phyloP scores from a whole-genome alignment of 768 basidiomycete species.

The Rhodosporidiobolus odoratus region DNA sequence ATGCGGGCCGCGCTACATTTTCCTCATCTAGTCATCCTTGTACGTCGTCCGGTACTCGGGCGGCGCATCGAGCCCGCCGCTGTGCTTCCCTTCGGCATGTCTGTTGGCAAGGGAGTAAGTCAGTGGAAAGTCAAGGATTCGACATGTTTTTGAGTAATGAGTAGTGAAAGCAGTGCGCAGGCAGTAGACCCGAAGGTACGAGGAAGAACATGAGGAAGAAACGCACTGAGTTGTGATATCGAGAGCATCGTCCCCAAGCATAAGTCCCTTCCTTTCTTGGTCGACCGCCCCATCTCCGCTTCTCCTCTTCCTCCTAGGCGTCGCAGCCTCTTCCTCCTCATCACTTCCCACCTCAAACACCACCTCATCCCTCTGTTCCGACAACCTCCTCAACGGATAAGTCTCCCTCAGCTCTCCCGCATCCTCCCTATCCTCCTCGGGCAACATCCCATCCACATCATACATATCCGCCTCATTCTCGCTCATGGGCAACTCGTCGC shows the following conservation, averaged over 20 bases:
- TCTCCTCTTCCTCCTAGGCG: neutral
- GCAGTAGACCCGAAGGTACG: too few relatives aligned
- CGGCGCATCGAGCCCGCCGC: neutral
- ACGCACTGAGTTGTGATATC: constrained; percentile 28
- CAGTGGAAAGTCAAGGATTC: neutral
- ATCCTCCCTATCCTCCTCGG: constrained; percentile 57
- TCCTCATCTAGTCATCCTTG: neutral
- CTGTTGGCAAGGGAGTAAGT: neutral
- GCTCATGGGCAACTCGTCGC: constrained; percentile 90
- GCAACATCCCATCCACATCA: constrained; percentile 81
- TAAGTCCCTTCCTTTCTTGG: neutral
- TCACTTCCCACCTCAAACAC: constrained; percentile 32
- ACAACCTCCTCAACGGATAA: constrained; percentile 5
- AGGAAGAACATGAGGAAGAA: neutral
- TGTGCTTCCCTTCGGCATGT: neutral
- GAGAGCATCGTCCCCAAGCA: constrained; percentile 6
- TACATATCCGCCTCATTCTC: constrained; percentile 91
- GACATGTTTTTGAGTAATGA: too few relatives aligned
- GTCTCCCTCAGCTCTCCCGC: constrained; percentile 28
- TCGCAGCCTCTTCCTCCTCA: neutral
- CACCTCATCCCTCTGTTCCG: neutral
- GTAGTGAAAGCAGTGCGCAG: neutral
- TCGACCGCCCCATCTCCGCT: neutral
- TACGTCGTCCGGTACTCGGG: constrained; percentile 1
- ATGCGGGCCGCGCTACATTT: too few relatives aligned